Evolutionary conservation across 2,329 filamentous ascomycete species (phyloP).

Genomic region (Paecilomyces fulvus): DNA sequence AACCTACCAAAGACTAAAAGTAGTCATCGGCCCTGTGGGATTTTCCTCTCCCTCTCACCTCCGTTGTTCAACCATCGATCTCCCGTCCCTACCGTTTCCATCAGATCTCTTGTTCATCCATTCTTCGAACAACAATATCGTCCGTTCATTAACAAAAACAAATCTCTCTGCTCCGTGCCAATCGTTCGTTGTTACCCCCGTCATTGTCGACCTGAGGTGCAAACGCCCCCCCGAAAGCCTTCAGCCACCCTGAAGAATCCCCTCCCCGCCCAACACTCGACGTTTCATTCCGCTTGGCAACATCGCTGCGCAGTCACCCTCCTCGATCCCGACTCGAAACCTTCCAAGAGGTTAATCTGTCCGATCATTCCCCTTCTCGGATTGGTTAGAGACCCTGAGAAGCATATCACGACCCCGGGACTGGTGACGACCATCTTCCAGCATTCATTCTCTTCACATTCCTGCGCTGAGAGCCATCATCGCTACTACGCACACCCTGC

Average conservation of each 20-base stretch:
- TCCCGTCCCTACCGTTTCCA: not conserved
- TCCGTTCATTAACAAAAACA: not conserved
- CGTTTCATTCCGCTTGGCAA: constrained; percentile 9
- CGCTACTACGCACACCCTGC: not conserved
- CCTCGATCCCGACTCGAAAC: not conserved
- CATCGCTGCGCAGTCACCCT: not conserved
- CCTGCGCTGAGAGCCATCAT: not conserved
- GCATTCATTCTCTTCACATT: not conserved
- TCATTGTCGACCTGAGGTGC: not conserved
- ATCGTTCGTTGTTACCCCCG: not conserved
- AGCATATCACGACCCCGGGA: not conserved
- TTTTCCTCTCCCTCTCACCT: not conserved
- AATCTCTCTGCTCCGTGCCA: not conserved
- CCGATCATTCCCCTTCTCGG: not conserved
- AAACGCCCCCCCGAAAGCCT: not conserved
- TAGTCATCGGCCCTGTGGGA: not conserved
- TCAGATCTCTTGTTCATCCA: not conserved
- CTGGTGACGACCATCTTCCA: not conserved
- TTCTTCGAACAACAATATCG: not conserved
- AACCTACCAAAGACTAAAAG: not conserved
- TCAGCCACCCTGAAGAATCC: not conserved
- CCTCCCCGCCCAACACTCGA: constrained; percentile 12
- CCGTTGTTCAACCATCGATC: not conserved
- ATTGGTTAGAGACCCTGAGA: not conserved
- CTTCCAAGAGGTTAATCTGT: not conserved